Conservation (phyloP, 495 filamentous ascomycete genomes). For the Evernia prunastri region DNA sequence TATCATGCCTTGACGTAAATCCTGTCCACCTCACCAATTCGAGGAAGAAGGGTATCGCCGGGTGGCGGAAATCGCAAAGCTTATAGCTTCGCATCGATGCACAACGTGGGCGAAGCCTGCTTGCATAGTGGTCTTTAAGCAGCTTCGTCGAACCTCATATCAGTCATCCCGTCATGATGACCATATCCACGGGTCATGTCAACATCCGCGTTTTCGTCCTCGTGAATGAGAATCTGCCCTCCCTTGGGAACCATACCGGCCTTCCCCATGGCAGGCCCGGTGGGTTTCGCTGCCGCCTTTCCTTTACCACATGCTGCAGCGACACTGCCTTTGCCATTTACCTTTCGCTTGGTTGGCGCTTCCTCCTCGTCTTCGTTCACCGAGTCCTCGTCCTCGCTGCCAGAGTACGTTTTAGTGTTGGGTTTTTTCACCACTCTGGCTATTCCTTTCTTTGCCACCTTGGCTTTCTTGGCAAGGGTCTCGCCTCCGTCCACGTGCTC, state of each 20-base stretch:
- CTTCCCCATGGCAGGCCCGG: slow-evolving; percentile 5
- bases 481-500: background rate
- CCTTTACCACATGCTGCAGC: slow-evolving; percentile 3
- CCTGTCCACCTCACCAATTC: background rate
- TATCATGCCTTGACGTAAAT: background rate
- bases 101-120: background rate
- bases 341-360: background rate
- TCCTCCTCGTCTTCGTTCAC: background rate
- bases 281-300: background rate
- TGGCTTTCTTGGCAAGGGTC: background rate
- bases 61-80: background rate
- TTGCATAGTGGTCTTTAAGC: background rate
- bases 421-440: slow-evolving; percentile 12
- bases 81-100: background rate
- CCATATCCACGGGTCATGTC: background rate
- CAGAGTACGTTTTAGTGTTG: background rate
- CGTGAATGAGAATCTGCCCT: background rate
- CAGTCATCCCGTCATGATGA: background rate
- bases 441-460: slow-evolving; percentile 12
- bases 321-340: background rate
- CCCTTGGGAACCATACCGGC: background rate
- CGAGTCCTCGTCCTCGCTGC: background rate
- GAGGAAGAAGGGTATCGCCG: background rate
- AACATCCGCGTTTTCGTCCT: slow-evolving; percentile 1
- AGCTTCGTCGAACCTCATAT: background rate